Percentiles rank a stretch among this genome's conserved stretches.
phyloP scores from a whole-genome alignment of 495 filamentous ascomycete species.

The Aspergillus saccharolyticus region DNA sequence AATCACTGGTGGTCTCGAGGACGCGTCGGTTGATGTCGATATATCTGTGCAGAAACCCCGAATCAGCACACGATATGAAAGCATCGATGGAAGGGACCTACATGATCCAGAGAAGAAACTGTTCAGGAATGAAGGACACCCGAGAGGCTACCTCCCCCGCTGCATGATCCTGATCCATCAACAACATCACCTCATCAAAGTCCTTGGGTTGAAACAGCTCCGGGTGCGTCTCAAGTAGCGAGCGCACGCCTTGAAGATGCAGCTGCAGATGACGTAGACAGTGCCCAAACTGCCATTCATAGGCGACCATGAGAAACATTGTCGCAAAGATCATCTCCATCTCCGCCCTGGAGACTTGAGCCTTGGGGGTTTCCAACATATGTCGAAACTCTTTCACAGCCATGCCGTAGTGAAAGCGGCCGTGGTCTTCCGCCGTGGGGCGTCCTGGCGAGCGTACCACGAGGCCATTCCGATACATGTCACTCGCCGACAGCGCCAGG shows the following conservation, averaged over 20 bases:
- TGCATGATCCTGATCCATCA: conserved; percentile 17
- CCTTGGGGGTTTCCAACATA: conserved; percentile 30
- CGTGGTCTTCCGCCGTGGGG: conserved; percentile 35
- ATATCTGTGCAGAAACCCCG: conserved; percentile 26
- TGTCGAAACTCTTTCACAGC: conserved; percentile 43
- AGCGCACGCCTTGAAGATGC: conserved; percentile 39
- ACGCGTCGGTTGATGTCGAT: conserved; percentile 34
- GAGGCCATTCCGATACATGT: conserved; percentile 39
- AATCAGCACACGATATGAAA: background rate
- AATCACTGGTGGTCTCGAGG: conserved; percentile 31
- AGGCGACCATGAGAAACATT: conserved; percentile 40
- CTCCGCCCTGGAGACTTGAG: conserved; percentile 25
- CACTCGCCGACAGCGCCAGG: conserved; percentile 35
- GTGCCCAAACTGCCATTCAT: conserved; percentile 42
- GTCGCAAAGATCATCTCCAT: conserved; percentile 38
- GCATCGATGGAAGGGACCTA: conserved; percentile 12
- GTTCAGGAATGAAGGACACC: conserved; percentile 38
- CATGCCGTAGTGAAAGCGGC: conserved; percentile 37
- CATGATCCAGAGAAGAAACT: conserved; percentile 39
- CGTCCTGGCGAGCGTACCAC: conserved; percentile 26
- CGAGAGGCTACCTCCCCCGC: conserved; percentile 12
- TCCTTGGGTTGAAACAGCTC: conserved; percentile 34
- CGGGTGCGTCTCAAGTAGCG: conserved; percentile 35
- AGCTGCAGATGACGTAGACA: conserved; percentile 38
- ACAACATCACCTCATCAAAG: conserved; percentile 30